phyloP scores from a whole-genome alignment of 306 rosid genomes.

The Prunus padus region DNA sequence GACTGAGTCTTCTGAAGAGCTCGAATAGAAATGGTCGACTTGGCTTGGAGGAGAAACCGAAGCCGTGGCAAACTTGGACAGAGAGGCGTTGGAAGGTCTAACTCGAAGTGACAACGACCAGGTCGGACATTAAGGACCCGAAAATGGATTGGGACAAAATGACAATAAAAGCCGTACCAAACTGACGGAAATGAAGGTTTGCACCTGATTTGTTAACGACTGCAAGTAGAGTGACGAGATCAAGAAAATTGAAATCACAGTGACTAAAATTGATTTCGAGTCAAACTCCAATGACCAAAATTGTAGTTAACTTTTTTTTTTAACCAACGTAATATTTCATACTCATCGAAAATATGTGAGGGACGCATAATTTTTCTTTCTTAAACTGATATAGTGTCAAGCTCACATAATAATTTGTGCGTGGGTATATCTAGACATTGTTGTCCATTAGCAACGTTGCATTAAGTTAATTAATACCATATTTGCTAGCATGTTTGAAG shows the following conservation, averaged over 20 bases:
- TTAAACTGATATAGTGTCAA: neutral
- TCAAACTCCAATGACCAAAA: no score
- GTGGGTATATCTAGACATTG: neutral
- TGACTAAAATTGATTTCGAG: no score
- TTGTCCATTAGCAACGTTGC: neutral
- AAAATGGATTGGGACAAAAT: no score
- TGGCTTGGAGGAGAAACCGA: constrained; percentile 51
- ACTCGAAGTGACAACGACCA: constrained; percentile 80
- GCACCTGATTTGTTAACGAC: no score
- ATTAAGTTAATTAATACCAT: no score
- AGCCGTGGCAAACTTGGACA: constrained; percentile 55
- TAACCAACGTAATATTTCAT: no score
- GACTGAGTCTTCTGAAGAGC: constrained; percentile 52
- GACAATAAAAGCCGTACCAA: no score
- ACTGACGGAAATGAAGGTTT: no score
- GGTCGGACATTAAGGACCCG: constrained; percentile 79
- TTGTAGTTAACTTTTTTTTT: no score
- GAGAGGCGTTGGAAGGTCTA: constrained; percentile 80
- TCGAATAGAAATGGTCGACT: constrained; percentile 41
- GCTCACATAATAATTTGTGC: neutral
- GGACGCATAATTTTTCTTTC: neutral
- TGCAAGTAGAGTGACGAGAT: no score
- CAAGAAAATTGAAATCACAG: no score
- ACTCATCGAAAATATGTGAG: neutral
- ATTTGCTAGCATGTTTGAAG: no score